Base-by-base conservation (phyloP, 2,329 filamentous ascomycete species). In the Aureobasidium sp. region DNA sequence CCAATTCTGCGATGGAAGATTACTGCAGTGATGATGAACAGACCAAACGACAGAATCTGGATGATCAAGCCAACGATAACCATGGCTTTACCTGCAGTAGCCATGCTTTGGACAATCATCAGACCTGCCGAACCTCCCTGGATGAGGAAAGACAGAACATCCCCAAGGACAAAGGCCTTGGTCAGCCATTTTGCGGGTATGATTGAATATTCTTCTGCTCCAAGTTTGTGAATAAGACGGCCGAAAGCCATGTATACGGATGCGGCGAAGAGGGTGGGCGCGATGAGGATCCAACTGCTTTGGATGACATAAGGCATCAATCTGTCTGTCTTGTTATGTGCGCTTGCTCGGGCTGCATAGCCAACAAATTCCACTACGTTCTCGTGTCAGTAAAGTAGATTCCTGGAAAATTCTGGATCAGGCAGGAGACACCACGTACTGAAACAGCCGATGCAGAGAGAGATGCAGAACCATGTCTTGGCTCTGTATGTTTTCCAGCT, bases 241-340 rank as follows among this genome's bases (percentile, higher is more conserved):
- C 33, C 31, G 33, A 25, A 56, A 15, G 29, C 42, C 53, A 56
- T 56, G 53, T 56, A 56, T 33, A 56, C 11, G 16, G 53, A 40
- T 38, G 53, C 53, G 9, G 53, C 53, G 53, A 40, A 56, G 53
- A 56, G 53, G n/a, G 53, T 25, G 20, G 53, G 53, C 16, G 53
- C 33, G 31, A 56, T 20, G 53, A 56, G 40, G 18, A 56, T 56
- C 33, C 40, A 56, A 36, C 40, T 33, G 18, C 20, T 25, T 42
- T 56, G 53, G 7, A 56, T 4, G 53, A 36, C 36, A 23, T 56
- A 56, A 23, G 42, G 33, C 33, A 42, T 42, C 11, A 40, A 18
- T 11, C 36, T 56, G 31, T 38, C 36, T n/a, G n/a, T n/a, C n/a
- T n/a, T n/a, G n/a, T n/a, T n/a, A n/a, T n/a, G n/a, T n/a, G n/a